Evolutionary conservation across 108 stramenopile genomes (phyloP), one percentile per base, ranked within the genome.

Genomic region (Nannochloropsis gaditana): DNA sequence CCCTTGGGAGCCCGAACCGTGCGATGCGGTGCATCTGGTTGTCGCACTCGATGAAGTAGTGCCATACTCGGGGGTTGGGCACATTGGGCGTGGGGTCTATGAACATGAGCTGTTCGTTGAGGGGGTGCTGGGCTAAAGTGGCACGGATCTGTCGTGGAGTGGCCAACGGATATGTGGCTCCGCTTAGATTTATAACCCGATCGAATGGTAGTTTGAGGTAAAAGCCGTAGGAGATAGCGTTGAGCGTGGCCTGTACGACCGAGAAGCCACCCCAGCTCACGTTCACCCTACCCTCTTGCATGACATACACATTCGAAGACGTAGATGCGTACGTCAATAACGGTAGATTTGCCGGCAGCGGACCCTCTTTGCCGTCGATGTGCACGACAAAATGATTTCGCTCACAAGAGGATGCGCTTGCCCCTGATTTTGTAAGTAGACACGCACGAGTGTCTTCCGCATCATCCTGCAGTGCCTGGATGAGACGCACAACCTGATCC

Each of bases 41-140:
- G 87, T 98, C 97, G 87, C 97, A 98, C 92, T 98, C 97, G 15
- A 96, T 95, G 90, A 93, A 98, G 88, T 96, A 95, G 84, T 96
- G 93, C 95, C 96, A 98, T 9, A 91, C 21, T 11, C 82, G 44
- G 45, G 45, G n/a, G 15, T 41, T 47, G 87, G 43, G 91, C 59
- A 41, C 89, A 91, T 45, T 88, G 81, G 47, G 94, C 94, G 44
- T 92, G 83, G 80, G 91, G 90, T 79, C 93, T 94, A 94, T 90
- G 42, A 94, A 90, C 81, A 95, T 84, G 83, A 95, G 93, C 84
- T 95, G 95, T 83, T 93, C 93, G 91, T 96, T 94, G 15, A 94
- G 84, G 41, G 95, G 95, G 86, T 93, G 92, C 10, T 91, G 88
- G 5, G 95, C 93, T 41, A 97, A 83, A 2, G 85, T 90, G 43